Evolutionary conservation across 345 rosid genomes (phyloP).

Genomic region (Hibiscus tridactylites): DNA sequence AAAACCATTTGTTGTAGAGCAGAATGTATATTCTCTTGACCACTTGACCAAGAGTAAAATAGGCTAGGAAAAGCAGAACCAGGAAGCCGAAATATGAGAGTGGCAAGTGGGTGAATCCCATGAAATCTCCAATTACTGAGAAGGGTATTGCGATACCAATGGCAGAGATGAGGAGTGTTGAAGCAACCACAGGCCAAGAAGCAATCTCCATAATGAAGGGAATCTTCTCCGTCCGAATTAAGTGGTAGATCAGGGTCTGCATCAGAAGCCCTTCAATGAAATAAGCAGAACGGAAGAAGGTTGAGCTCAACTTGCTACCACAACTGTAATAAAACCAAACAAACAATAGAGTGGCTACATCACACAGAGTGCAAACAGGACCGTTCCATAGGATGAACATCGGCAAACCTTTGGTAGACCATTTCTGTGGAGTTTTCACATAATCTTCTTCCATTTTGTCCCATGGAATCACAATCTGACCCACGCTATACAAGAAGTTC

Average conservation of each 20-base stretch:
- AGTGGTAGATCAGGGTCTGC: slow-evolving; percentile 58
- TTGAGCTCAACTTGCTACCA: not conserved
- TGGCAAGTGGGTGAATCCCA: slow-evolving; percentile 41
- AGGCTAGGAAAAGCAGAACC: slow-evolving; percentile 49
- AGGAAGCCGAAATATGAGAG: slow-evolving; percentile 46
- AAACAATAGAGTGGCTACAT: slow-evolving; percentile 37
- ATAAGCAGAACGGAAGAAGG: slow-evolving; percentile 48
- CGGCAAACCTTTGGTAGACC: slow-evolving; percentile 39
- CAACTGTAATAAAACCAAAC: slow-evolving; percentile 29
- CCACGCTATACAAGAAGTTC: slow-evolving; percentile 47
- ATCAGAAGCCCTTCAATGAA: slow-evolving; percentile 59
- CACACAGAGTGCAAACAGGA: slow-evolving; percentile 50
- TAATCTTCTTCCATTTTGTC: slow-evolving; percentile 60
- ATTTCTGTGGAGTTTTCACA: slow-evolving; percentile 43
- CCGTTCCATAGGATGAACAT: slow-evolving; percentile 56
- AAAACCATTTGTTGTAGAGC: slow-evolving; percentile 41
- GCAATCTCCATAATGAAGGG: slow-evolving; percentile 57
- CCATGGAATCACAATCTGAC: slow-evolving; percentile 68
- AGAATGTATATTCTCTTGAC: slow-evolving; percentile 51
- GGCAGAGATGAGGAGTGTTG: slow-evolving; percentile 44
- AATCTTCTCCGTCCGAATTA: slow-evolving; percentile 56
- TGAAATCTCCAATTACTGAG: slow-evolving; percentile 28
- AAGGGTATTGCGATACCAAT: slow-evolving; percentile 44
- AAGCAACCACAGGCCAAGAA: slow-evolving; percentile 50
- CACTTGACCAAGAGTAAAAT: slow-evolving; percentile 50